Conservation (phyloP, 768 basidiomycete genomes). For the Hypholoma sublateritium region DNA sequence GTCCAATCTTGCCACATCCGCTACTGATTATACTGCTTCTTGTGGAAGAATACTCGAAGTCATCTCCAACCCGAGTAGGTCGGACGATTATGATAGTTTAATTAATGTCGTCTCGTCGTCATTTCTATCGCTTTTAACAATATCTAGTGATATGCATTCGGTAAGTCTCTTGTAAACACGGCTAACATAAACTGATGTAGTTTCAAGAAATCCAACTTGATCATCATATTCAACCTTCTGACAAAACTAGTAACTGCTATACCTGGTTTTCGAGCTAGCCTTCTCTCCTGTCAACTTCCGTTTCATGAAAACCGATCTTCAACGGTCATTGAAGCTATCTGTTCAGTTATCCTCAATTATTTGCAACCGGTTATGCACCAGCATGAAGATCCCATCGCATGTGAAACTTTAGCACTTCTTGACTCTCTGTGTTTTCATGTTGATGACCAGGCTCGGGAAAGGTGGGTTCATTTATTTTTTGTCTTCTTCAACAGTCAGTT, state of each 20-base stretch:
- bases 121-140: conserved; percentile 37
- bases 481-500: not conserved
- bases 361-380: conserved; percentile 31
- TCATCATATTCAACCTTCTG: conserved; percentile 55
- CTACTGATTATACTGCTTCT: conserved; percentile 35
- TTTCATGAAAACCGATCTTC: conserved; percentile 22
- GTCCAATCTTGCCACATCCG: conserved; percentile 14
- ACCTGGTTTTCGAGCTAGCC: conserved; percentile 42
- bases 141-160: conserved; percentile 34
- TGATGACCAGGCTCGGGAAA: conserved; percentile 40
- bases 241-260: conserved; percentile 44
- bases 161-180: conserved; percentile 32
- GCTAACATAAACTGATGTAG: conserved; percentile 12
- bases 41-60: conserved; percentile 46
- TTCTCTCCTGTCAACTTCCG: conserved; percentile 29
- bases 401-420: conserved; percentile 45
- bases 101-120: conserved; percentile 32
- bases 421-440: conserved; percentile 53
- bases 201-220: conserved; percentile 43
- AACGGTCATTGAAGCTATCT: conserved; percentile 38
- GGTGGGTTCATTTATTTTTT: conserved; percentile 25
- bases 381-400: conserved; percentile 33
- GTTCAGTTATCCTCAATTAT: conserved; percentile 40
- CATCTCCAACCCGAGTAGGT: conserved; percentile 35
- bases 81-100: conserved; percentile 32